Base-by-base conservation (phyloP, 192 early-diverging fungal species). In the Coemansia sp. region DNA sequence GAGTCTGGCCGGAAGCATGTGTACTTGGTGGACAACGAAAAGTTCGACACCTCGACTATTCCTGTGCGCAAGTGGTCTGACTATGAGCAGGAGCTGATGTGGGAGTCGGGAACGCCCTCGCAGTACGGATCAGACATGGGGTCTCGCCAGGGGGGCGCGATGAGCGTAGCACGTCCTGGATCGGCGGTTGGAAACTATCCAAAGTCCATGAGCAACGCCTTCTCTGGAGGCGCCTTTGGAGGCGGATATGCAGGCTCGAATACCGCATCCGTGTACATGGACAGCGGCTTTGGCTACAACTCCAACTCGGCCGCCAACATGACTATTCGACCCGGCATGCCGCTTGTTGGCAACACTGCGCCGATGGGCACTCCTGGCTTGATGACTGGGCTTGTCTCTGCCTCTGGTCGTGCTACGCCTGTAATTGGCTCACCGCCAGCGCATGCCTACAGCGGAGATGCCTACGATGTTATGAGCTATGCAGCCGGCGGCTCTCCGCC, bases 1-100 rank as follows among this genome's bases (percentile, higher is more conserved):
- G 92, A 94, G 70, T 91, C 90, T 38, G 93, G 93, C 60, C 83
- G 85, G 51, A 90, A 87, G 77, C 89, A 85, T 55, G 67, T 86
- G 51, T 83, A 80, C 45, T 73, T 72, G 68, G 87, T 84, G 45
- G 89, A 89, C 64, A 90, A 91, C 62, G 90, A 89, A 65, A 88
- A 91, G 74, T 93, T 93, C 71, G 90, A 93, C 83, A 87, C 90
- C 18, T 86, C 86, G 38, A 84, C 87, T 1, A 94, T 94, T 53
- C 92, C 92, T 15, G 83, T 85, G 72, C 90, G 88, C 86, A 89
- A 87, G 63, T 94, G 92, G 92, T 87, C 91, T 7, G 90, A 94
- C 64, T 94, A 94, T 67, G 92, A 94, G 80, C 89, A 92, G 73
- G 74, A 81, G 65, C 71, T 81, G 28, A 73, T 91, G 69, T 91